A percentile compares a stretch with the other conserved stretches of the same genome.
Conservation (phyloP, 1,284 basidiomycete species). For the Rhodofomes roseus region DNA sequence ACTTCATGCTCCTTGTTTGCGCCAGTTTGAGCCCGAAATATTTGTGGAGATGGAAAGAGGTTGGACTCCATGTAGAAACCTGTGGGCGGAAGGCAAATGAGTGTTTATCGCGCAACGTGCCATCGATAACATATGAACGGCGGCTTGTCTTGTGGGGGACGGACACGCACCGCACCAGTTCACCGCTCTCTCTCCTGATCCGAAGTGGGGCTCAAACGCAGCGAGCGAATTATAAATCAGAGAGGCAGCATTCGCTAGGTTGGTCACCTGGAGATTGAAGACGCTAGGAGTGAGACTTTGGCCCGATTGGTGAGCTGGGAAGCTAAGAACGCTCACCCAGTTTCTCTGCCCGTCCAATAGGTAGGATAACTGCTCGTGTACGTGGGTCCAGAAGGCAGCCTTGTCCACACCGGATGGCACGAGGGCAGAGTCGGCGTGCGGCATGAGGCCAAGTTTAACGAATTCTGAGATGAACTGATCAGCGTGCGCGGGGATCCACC, state of each 20-base stretch:
- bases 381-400: conserved; percentile 77
- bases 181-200: conserved; percentile 58
- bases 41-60: conserved; percentile 53
- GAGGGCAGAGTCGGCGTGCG: conserved; percentile 78
- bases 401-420: conserved; percentile 68
- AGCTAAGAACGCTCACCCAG: conserved; percentile 53
- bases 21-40: conserved; percentile 11
- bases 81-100: conserved; percentile 27
- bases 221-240: conserved; percentile 75
- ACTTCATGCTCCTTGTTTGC: background rate
- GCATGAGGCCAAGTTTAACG: conserved; percentile 44
- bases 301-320: conserved; percentile 3
- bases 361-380: conserved; percentile 56
- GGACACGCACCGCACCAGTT: conserved; percentile 82
- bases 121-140: background rate
- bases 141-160: background rate
- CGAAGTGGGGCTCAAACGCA: conserved; percentile 66
- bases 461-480: background rate
- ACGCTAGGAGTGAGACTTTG: conserved; percentile 6
- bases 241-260: conserved; percentile 79
- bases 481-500: background rate
- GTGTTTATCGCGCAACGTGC: background rate
- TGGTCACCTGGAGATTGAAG: conserved; percentile 70
- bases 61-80: conserved; percentile 79
- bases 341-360: conserved; percentile 67